These are phyloP conservation scores for Microthyrium microscopicum DNA, from an alignment of 2,329 filamentous ascomycete genomes.

Conservation along the genomic window DNA sequence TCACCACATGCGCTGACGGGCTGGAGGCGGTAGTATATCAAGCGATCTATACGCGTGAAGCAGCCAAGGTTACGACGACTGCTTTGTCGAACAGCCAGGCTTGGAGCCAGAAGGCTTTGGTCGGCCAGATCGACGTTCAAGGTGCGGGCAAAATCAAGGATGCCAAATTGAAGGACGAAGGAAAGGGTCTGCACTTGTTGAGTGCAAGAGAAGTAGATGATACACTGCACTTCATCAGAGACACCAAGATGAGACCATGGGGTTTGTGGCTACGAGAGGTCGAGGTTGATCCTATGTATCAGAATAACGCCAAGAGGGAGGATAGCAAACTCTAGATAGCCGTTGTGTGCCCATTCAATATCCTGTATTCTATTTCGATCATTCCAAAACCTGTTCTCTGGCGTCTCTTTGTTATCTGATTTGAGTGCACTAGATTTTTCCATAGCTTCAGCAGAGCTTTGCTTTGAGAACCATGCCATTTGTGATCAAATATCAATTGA, in stretches of 20 bases:
- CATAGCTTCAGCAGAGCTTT: too few species aligned
- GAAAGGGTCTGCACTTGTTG: slow-evolving; percentile 23
- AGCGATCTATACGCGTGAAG: slow-evolving; percentile 25
- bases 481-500: too few species aligned
- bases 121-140: slow-evolving; percentile 23
- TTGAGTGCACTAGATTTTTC: too few species aligned
- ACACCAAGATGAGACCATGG: slow-evolving; percentile 24
- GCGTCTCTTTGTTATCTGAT: too few species aligned
- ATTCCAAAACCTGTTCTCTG: too few species aligned
- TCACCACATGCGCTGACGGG: slow-evolving; percentile 24
- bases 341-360: not conserved
- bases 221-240: slow-evolving; percentile 21
- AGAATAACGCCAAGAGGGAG: slow-evolving; percentile 16
- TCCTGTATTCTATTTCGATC: too few species aligned
- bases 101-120: slow-evolving; percentile 19
- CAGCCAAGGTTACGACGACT: slow-evolving; percentile 24
- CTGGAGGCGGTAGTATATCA: slow-evolving; percentile 30
- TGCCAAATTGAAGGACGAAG: slow-evolving; percentile 23
- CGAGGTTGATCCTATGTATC: slow-evolving; percentile 21
- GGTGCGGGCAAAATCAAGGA: slow-evolving; percentile 24
- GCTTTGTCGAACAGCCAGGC: slow-evolving; percentile 20
- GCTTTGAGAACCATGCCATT: too few species aligned
- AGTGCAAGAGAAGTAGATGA: slow-evolving; percentile 26
- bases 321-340: too few species aligned
- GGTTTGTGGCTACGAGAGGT: slow-evolving; percentile 27